Conservation (phyloP, 2,329 filamentous ascomycete genomes). For the Colletotrichum scovillei region DNA sequence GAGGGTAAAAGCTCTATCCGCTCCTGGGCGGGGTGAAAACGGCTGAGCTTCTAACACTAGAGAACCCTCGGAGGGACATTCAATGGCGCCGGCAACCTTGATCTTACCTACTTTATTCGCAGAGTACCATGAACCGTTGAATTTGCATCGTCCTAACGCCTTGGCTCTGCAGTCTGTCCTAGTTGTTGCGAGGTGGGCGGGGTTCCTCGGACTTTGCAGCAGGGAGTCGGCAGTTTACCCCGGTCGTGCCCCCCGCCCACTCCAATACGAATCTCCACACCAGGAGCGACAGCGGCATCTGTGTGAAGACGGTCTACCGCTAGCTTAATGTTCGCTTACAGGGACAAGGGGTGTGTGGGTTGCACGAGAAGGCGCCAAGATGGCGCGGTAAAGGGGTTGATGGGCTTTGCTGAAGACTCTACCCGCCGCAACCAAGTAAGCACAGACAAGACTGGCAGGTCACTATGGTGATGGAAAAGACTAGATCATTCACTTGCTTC, state of each 20-base stretch:
- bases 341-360: background rate
- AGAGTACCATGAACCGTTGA: background rate
- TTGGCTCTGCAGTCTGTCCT: background rate
- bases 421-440: background rate
- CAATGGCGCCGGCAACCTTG: background rate
- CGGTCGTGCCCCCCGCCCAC: constrained; percentile 15
- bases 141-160: background rate
- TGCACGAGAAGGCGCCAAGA: background rate
- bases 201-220: constrained; percentile 2
- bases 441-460: background rate
- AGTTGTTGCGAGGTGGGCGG: background rate
- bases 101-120: background rate
- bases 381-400: background rate
- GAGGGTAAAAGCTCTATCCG: background rate
- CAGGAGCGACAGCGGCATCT: constrained; percentile 15
- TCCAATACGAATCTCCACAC: constrained; percentile 4
- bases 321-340: background rate
- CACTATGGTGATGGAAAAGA: background rate
- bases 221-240: constrained; percentile 21
- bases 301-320: constrained; percentile 9
- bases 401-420: background rate
- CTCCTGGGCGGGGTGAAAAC: background rate
- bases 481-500: too few species aligned
- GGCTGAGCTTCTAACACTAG: constrained; percentile 9
- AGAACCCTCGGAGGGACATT: background rate